Evolutionary conservation across 768 basidiomycete species (phyloP).

Genomic region (Clitopilus passeckerianus): DNA sequence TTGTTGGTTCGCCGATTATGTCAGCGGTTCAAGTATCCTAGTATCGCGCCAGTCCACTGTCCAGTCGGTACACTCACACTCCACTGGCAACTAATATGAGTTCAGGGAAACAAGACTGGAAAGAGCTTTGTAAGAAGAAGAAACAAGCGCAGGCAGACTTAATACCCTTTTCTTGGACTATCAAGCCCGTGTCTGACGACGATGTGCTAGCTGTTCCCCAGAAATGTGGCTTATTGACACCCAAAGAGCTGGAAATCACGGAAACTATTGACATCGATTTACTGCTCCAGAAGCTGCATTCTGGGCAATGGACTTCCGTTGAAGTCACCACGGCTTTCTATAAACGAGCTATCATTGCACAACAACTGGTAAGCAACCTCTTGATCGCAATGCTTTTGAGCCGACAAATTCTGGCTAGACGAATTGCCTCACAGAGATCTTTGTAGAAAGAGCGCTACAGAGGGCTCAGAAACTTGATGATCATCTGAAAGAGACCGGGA

Average conservation of each 20-base stretch:
- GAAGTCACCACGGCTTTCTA: constrained; percentile 59
- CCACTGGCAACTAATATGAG: not conserved
- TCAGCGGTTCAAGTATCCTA: too few species aligned
- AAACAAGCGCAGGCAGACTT: constrained; percentile 41
- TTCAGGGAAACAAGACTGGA: constrained; percentile 14
- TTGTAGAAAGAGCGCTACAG: constrained; percentile 43
- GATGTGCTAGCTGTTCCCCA: constrained; percentile 48
- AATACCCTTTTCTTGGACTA: constrained; percentile 54
- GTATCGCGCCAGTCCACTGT: too few species aligned
- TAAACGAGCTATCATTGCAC: constrained; percentile 64
- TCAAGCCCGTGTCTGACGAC: constrained; percentile 30
- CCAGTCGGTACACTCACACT: not conserved
- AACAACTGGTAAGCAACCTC: constrained; percentile 46
- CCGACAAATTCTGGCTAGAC: constrained; percentile 18
- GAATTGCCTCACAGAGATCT: constrained; percentile 56
- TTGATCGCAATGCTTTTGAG: not conserved
- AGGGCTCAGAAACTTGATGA: constrained; percentile 48
- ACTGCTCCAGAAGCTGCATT: constrained; percentile 42
- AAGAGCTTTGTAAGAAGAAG: constrained; percentile 25
- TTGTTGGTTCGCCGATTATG: too few species aligned
- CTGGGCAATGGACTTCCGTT: constrained; percentile 46
- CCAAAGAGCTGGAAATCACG: constrained; percentile 58
- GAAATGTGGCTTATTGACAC: constrained; percentile 45
- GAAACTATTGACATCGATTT: constrained; percentile 34
- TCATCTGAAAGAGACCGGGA: constrained; percentile 37